Evolutionary conservation across 768 basidiomycete species (phyloP), one percentile per base, ranked within the genome.

Genomic region (Podaxis mareebaensis): DNA sequence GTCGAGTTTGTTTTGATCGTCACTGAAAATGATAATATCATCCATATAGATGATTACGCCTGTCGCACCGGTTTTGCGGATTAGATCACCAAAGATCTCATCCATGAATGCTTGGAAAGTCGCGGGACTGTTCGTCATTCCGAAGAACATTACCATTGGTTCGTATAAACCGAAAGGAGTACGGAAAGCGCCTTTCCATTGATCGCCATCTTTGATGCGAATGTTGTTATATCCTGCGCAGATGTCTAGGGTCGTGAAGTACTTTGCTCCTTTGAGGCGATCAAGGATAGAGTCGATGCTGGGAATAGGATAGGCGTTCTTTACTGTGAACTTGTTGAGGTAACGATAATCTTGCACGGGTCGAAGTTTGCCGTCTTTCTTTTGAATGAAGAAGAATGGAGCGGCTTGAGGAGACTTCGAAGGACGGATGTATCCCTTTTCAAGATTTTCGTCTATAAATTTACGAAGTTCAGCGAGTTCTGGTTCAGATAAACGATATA

Each of bases 1-100:
- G 2, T 46, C 8, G n/a, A 51, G 36, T 30, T 46, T 26, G 46
- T 59, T 20, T 10, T 39, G 13, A 6, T 62, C 67, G 22, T 68
- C 53, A 0, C 67, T 64, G 44, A 66, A 76, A 13, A 80, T 66
- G 40, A 81, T 76, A 63, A n/a, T n/a, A n/a, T 82, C 74, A 63
- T 81, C 78, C 38, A 82, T 67, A 64, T 83, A 81, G 0, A 81
- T 69, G 1, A 76, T 57, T 3, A 83, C 64, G 36, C 61, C 22
- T 1, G 67, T 64, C 1, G 39, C 39, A 2, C 15, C 3, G 2
- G 8, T 40, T 64, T 40, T 40, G 15, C 3, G 8, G n/a, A 81
- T 71, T 2, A 64, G 15, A 2, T 67, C 61, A 1, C 3, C 11
- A 15, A 67, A 66, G 13, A 66, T 60, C 3, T 51, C 26, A 30